A percentile compares a stretch with the other conserved stretches of the same genome.
These are phyloP conservation scores for Condylostoma magnum DNA, from an alignment of 169 alveolate genomes.

Conservation along the genomic window DNA sequence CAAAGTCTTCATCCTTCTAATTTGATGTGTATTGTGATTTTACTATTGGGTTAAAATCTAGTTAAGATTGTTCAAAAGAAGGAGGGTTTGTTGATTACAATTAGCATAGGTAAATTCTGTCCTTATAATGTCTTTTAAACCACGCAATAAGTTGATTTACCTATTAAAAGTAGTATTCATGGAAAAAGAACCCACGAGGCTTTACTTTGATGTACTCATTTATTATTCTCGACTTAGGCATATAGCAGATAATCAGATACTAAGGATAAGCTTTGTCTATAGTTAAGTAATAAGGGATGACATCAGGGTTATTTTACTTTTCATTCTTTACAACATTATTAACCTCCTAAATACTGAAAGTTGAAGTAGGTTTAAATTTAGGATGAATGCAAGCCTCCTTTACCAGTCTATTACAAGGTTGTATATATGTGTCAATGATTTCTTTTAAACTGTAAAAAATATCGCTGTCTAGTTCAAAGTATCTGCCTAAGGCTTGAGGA, in stretches of 20 bases:
- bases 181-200: slow-evolving; percentile 75
- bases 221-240: slow-evolving; percentile 44
- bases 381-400: slow-evolving; percentile 52
- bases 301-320: slow-evolving; percentile 39
- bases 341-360: slow-evolving; percentile 38
- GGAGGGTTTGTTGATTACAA: slow-evolving; percentile 37
- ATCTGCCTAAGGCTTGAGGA: slow-evolving; percentile 55
- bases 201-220: slow-evolving; percentile 72
- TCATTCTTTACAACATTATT: slow-evolving; percentile 52
- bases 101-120: slow-evolving; percentile 43
- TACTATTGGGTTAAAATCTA: neutral
- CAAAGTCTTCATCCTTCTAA: neutral
- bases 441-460: slow-evolving; percentile 61
- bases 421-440: slow-evolving; percentile 61
- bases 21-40: too few relatives aligned
- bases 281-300: slow-evolving; percentile 64
- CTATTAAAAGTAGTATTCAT: slow-evolving; percentile 48
- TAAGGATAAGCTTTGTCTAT: slow-evolving; percentile 66
- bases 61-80: neutral
- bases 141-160: slow-evolving; percentile 47
- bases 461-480: slow-evolving; percentile 53
- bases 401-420: slow-evolving; percentile 53
- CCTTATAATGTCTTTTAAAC: slow-evolving; percentile 64
- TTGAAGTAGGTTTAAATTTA: slow-evolving; percentile 41
- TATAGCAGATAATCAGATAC: slow-evolving; percentile 58